Base-by-base conservation (phyloP, 2,329 filamentous ascomycete genomes). In the Colletotrichum spinosum region DNA sequence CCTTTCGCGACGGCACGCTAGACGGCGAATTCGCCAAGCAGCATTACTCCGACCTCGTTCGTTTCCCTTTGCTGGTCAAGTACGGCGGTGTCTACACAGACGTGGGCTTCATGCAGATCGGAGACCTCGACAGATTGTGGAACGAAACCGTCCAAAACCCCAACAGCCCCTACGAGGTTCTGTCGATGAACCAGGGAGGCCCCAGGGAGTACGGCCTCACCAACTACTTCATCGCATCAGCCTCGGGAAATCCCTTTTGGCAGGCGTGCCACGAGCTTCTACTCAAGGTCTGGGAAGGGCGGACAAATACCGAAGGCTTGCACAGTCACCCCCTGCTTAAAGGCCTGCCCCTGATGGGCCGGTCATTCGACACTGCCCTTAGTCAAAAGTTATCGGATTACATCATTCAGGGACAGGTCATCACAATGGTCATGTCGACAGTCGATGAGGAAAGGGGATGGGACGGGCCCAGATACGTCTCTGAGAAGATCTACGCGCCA, bases 31-130 rank as follows among this genome's bases (percentile, higher is more conserved):
- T 85, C 71, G 81, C 79, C 0, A 73, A 76, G 3, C 86, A 88
- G 69, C 86, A 88, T 70, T 83, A 79, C 0, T 87, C 85, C 0
- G 87, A 89, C 65, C 81, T 89, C 2, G 83, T 88, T 4, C 82
- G 86, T 1, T 87, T 78, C 69, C 86, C 86, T 3, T 75, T 88
- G 11, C 73, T 89, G n/a, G 76, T 87, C 10, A 79, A 75, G 59
- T 85, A 88, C 68, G 86, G 86, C 51, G 86, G 86, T 35, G 79
- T 88, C 1, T 89, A 88, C 69, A 81, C 84, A 0, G 86, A 88
- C 68, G 85, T 85, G 0, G 86, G 86, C 0, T 72, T 86, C 67
- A 78, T 88, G 66, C 83, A 84, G 63, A 87, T 88, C 65, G 85
- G 86, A 7, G 84, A 88, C 72, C 68, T 88, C 2, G 81, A 88